Evolutionary conservation across 495 filamentous ascomycete species (phyloP), one percentile per base, ranked within the genome.

Genomic region (Lepraria neglecta): DNA sequence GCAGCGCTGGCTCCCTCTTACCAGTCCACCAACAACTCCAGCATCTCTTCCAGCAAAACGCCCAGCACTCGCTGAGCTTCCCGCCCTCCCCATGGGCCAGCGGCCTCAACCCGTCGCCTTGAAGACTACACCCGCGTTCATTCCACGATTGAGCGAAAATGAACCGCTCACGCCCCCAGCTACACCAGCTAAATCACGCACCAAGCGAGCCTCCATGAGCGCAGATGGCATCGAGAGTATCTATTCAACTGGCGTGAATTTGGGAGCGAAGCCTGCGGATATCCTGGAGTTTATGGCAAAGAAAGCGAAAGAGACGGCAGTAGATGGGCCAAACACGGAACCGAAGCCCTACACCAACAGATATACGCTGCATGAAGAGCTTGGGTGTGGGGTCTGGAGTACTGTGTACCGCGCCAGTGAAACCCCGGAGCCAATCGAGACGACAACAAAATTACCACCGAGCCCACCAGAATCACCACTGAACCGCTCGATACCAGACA

Each of bases 371-470:
- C 40, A 47, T 11, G 50, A 55, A 15, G 76, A 80, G 64, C 80
- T 81, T 42, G 84, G 84, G 35, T 76, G 71, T 50, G 84, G 84
- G 11, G 75, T 75, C 7, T 86, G 84, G 83, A 87, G 84, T 66
- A 77, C 76, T 15, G 84, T 87, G 12, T 84, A 82, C 69, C 77
- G 76, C 56, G 82, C 70, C n/a, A 62, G 70, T 17, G 69, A 58
- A 55, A 31, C 43, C 42, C 54, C 56, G 38, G 38, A 61, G 15
- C 30, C 54, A 30, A 10, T 12, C 35, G 56, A 24, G 24, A 24
- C 24, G 24, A 24, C 24, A 24, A 24, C 53, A 35, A 79, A 77
- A 45, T 77, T 80, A 17, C 83, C 81, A 10, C 72, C 72, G 19
- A 82, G 80, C 6, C 82, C 73, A n/a, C 68, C 69, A 38, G 60